Base-by-base conservation (phyloP, 805 yeast species). In the Spathaspora gorwiae region DNA sequence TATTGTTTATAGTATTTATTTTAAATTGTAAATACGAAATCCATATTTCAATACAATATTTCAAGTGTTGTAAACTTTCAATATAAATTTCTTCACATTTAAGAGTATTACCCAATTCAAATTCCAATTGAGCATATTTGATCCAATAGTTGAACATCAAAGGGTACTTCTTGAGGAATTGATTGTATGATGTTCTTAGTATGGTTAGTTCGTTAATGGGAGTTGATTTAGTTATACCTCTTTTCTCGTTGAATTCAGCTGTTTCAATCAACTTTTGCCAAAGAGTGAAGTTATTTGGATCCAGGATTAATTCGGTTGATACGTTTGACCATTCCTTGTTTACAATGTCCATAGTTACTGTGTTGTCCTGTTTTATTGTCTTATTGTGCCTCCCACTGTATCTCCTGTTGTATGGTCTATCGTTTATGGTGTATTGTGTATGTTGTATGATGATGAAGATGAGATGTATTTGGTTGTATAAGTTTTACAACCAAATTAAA, bases 61-160 rank as follows among this genome's bases (percentile, higher is more conserved):
- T 73, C 12, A 78, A 47, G 14, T 63, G 51, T 2, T 50, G 47
- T 31, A 83, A 55, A 1, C 75, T 72, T n/a, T 62, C 50, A 29
- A 61, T 48, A 50, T 65, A 80, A 1, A 78, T 57, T 1, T 46
- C 48, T 1, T 59, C 57, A 2, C 79, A 71, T 2, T 48, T 45
- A 7, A 12, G 10, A 1, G 78, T 66, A 40, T 67, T 54, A 1
- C 80, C 81, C 29, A 78, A 55, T 30, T 59, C 62, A 50, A 70
- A 75, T 50, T 73, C 75, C 69, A 73, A 64, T 3, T 60, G 54
- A 0, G 84, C 83, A 55, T 64, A 79, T 34, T 73, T 66, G n/a
- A 78, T 61, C 87, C 87, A 82, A 53, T 78, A 78, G 38, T 75
- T 76, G 49, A 74, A 79, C 29, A 75, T 59, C 5, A 64, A 56